A percentile compares a stretch with the other conserved stretches of the same genome.
Conservation (phyloP, 2,329 filamentous ascomycete species). For the Fusarium virguliforme region DNA sequence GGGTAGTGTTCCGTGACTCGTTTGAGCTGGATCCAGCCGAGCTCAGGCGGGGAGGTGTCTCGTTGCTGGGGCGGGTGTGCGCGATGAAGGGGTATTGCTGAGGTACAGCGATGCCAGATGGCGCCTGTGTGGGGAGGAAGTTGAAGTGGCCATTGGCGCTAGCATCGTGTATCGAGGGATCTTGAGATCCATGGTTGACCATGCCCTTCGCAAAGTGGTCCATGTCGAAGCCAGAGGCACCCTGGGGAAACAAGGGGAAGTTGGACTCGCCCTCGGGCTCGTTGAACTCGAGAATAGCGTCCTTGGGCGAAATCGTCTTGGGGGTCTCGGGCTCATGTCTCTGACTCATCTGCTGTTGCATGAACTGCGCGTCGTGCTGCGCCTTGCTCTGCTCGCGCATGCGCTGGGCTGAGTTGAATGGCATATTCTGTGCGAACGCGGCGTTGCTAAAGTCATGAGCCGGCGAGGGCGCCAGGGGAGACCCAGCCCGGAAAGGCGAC, state of each 20-base stretch:
- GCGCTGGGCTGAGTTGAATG: constrained; percentile 70
- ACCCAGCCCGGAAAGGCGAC: constrained; percentile 86
- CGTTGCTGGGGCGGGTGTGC: constrained; percentile 55
- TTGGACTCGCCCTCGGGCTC: constrained; percentile 80
- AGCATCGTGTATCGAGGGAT: constrained; percentile 35
- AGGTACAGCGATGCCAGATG: constrained; percentile 60
- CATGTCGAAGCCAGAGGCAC: constrained; percentile 65
- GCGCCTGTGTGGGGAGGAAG: constrained; percentile 57
- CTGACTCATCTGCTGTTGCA: constrained; percentile 61
- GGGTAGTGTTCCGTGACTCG: constrained; percentile 54
- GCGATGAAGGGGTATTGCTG: constrained; percentile 69
- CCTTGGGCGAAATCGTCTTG: constrained; percentile 96
- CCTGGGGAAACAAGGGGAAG: constrained; percentile 81
- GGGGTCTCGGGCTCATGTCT: constrained; percentile 66
- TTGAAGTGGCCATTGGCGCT: constrained; percentile 46
- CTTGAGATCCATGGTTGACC: constrained; percentile 38
- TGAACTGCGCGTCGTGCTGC: constrained; percentile 69
- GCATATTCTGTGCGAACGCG: constrained; percentile 41
- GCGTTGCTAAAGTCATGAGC: constrained; percentile 60
- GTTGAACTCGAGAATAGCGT: constrained; percentile 88
- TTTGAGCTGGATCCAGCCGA: constrained; percentile 61
- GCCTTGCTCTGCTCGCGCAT: constrained; percentile 75
- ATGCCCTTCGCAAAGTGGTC: constrained; percentile 59
- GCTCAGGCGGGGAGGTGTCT: constrained; percentile 59
- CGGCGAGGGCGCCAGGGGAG: constrained; percentile 69